phyloP scores from a whole-genome alignment of 73 alveolate species.

The Paramecium caudatum region DNA sequence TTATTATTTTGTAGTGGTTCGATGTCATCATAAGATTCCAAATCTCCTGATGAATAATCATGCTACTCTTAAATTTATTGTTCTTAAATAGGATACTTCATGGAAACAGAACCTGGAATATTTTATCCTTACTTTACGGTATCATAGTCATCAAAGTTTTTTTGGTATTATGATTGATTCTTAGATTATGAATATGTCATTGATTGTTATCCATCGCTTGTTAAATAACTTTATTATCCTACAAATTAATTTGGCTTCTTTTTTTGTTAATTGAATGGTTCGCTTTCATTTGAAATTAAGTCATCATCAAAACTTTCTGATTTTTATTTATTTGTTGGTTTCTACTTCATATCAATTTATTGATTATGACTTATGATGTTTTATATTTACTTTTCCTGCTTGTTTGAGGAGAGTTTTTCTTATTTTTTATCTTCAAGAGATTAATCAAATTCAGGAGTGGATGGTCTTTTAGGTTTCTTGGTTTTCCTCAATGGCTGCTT shows the following conservation, averaged over 20 bases:
- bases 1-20: conserved; percentile 1
- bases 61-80: no score
- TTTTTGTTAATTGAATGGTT: neutral
- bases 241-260: neutral
- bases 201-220: conserved; percentile 6
- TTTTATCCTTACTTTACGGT: neutral
- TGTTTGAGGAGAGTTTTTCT: no score
- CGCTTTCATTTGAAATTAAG: conserved; percentile 24
- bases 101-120: conserved; percentile 10
- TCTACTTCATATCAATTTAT: neutral
- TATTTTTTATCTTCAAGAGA: conserved; percentile 27
- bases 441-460: conserved; percentile 52
- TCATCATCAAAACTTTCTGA: conserved; percentile 26
- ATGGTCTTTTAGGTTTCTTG: conserved; percentile 56
- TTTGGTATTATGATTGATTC: neutral
- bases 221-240: neutral
- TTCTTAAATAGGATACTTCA: neutral
- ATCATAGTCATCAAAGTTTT: neutral
- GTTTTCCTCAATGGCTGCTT: neutral
- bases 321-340: conserved; percentile 11
- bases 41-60: conserved; percentile 44
- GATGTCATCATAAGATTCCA: conserved; percentile 30
- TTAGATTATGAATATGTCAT: conserved; percentile 23
- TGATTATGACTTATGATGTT: neutral
- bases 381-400: no score